Conservation (phyloP, 148 eudicot species). For the Rhododendron mucronatum region DNA sequence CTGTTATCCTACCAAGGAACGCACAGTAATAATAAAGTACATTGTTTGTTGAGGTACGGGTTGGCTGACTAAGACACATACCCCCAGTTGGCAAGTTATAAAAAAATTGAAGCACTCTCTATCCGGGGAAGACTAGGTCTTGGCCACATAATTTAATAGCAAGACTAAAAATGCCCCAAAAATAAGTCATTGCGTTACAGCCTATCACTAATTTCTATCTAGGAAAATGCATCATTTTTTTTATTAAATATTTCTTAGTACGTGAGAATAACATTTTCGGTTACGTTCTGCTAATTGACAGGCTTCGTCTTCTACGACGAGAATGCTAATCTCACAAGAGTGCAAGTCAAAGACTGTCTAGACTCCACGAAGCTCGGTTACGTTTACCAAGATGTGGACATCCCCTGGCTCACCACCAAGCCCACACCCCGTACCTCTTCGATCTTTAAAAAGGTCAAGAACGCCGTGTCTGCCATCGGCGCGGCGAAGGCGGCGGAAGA, state of each 20-base stretch:
- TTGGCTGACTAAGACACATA: no score
- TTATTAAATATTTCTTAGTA: neutral
- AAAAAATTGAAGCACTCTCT: no score
- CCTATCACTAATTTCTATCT: neutral
- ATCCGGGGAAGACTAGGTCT: neutral
- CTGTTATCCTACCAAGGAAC: no score
- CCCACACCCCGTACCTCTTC: conserved; percentile 38
- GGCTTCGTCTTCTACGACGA: conserved; percentile 72
- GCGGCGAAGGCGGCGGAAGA: conserved; percentile 30
- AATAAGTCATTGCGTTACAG: neutral
- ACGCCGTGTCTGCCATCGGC: conserved; percentile 19
- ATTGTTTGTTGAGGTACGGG: no score
- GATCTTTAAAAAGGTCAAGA: conserved; percentile 22
- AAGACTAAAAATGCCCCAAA: neutral
- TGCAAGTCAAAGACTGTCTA: conserved; percentile 56
- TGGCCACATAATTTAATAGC: neutral
- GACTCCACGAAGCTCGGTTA: conserved; percentile 56
- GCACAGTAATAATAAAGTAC: no score
- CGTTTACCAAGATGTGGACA: conserved; percentile 51
- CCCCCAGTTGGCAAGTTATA: no score
- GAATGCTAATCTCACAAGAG: conserved; percentile 51
- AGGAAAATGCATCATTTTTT: neutral
- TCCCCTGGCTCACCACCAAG: conserved; percentile 46
- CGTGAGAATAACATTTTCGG: neutral
- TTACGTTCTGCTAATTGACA: neutral